Conservation (phyloP, 176 grass and related monocot species). For the Canna indica region DNA sequence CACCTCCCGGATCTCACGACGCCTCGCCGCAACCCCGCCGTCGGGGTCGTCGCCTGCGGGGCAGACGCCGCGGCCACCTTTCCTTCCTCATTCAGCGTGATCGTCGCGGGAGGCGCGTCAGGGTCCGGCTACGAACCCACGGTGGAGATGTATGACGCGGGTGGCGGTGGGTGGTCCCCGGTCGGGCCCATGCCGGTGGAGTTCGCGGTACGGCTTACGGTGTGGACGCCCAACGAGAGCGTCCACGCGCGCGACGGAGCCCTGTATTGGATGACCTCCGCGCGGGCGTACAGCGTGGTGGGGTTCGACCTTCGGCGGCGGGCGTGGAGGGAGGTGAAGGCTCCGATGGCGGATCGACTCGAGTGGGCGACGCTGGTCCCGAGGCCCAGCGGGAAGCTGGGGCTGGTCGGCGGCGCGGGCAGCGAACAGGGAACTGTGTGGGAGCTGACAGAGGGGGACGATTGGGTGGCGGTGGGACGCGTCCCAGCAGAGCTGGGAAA, state of each 20-base stretch:
- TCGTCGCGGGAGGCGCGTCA: conserved; percentile 29
- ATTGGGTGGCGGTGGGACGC: background rate
- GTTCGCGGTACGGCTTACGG: conserved; percentile 35
- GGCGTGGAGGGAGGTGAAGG: conserved; percentile 35
- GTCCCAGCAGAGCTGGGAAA: conserved; percentile 27
- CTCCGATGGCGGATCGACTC: conserved; percentile 30
- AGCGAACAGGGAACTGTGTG: conserved; percentile 22
- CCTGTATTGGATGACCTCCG: conserved; percentile 41
- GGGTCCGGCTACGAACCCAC: conserved; percentile 24
- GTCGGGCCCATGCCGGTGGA: conserved; percentile 31
- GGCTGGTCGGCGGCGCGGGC: conserved; percentile 25
- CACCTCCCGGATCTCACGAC: conserved; percentile 19
- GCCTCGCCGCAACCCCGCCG: conserved; percentile 28
- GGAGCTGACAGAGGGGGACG: conserved; percentile 19
- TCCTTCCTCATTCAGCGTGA: conserved; percentile 20
- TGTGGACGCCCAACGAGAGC: conserved; percentile 40
- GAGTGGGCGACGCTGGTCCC: conserved; percentile 31
- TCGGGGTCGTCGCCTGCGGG: conserved; percentile 16
- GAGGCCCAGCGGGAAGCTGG: conserved; percentile 19
- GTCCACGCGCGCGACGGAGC: conserved; percentile 24
- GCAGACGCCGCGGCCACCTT: background rate
- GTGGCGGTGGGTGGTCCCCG: conserved; percentile 18
- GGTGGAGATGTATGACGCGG: conserved; percentile 32
- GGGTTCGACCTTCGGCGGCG: conserved; percentile 26
- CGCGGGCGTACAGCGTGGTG: conserved; percentile 39